A percentile compares a stretch with the other conserved stretches of the same genome.
These are phyloP conservation scores for Magnusiomyces ingens DNA, from an alignment of 1,139 yeast genomes.

Conservation along the genomic window DNA sequence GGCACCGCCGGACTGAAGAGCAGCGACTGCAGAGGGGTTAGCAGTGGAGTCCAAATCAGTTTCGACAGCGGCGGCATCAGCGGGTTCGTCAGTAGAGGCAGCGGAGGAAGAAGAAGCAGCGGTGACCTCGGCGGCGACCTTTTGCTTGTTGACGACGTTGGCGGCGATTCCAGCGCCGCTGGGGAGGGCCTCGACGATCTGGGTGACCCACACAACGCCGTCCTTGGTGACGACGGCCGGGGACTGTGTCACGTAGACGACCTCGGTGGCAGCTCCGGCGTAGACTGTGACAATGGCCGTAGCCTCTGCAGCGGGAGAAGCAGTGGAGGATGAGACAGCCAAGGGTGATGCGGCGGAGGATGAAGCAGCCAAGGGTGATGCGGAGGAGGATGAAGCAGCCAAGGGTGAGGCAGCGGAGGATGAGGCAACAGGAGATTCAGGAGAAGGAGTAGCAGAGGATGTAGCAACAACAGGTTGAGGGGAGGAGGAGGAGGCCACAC, in stretches of 20 bases:
- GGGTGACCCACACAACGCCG: slow-evolving; percentile 10
- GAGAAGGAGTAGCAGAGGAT: neutral
- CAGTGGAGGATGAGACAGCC: slow-evolving; percentile 10
- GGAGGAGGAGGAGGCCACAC: neutral
- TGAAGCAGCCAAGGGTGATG: neutral
- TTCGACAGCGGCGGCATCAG: slow-evolving; percentile 8
- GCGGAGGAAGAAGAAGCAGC: slow-evolving; percentile 17
- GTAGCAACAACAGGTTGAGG: slow-evolving; percentile 1
- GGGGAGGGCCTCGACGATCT: neutral
- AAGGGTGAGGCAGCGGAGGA: neutral
- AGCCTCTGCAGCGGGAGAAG: neutral
- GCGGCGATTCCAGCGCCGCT: neutral
- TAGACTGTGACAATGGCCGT: neutral
- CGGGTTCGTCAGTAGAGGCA: slow-evolving; percentile 11
- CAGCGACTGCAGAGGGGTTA: slow-evolving; percentile 8
- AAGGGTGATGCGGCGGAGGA: slow-evolving; percentile 7
- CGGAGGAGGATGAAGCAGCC: too few relatives aligned
- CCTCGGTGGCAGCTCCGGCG: neutral
- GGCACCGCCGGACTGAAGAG: slow-evolving; percentile 8
- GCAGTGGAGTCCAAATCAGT: too few relatives aligned
- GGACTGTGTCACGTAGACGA: neutral
- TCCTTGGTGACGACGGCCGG: slow-evolving; percentile 10
- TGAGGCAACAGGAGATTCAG: neutral
- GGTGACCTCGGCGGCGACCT: slow-evolving; percentile 3
- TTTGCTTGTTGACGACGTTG: neutral